A percentile compares a stretch with the other conserved stretches of the same genome.
Evolutionary conservation across 2,329 filamentous ascomycete species (phyloP).

Genomic region (Trichoderma atrobrunneum): DNA sequence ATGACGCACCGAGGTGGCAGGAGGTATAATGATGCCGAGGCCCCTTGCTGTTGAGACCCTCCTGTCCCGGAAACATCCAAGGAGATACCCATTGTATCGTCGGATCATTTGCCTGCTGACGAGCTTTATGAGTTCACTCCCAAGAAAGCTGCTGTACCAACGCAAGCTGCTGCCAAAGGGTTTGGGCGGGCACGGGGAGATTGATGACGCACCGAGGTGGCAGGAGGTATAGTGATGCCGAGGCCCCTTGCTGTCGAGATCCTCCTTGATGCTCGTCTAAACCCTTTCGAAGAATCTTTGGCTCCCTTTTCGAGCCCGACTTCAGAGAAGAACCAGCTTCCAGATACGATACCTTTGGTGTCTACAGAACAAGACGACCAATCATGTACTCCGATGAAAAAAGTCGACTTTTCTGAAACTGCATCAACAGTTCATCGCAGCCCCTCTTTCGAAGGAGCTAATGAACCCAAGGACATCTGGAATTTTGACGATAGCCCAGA

Average conservation of each 20-base stretch:
- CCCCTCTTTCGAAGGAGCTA: slow-evolving; percentile 26
- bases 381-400: neutral
- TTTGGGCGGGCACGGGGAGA: too few relatives aligned
- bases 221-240: too few relatives aligned
- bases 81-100: too few relatives aligned
- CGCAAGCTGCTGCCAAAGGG: neutral
- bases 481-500: slow-evolving; percentile 20
- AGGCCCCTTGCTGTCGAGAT: too few relatives aligned
- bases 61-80: too few relatives aligned
- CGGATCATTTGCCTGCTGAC: too few relatives aligned
- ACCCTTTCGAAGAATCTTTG: slow-evolving; percentile 24
- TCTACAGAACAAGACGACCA: neutral
- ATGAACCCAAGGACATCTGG: slow-evolving; percentile 22
- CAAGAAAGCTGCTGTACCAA: too few relatives aligned
- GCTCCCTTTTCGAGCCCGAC: slow-evolving; percentile 31
- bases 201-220: too few relatives aligned
- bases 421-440: slow-evolving; percentile 34
- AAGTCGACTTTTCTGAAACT: slow-evolving; percentile 36
- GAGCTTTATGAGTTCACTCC: too few relatives aligned
- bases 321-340: slow-evolving; percentile 27
- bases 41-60: neutral
- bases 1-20: neutral
- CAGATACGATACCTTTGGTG: slow-evolving; percentile 29
- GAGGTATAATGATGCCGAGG: neutral
- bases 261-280: too few relatives aligned